Evolutionary conservation across 2,329 filamentous ascomycete genomes (phyloP).

Genomic region (Ophidiomyces ophidiicola): DNA sequence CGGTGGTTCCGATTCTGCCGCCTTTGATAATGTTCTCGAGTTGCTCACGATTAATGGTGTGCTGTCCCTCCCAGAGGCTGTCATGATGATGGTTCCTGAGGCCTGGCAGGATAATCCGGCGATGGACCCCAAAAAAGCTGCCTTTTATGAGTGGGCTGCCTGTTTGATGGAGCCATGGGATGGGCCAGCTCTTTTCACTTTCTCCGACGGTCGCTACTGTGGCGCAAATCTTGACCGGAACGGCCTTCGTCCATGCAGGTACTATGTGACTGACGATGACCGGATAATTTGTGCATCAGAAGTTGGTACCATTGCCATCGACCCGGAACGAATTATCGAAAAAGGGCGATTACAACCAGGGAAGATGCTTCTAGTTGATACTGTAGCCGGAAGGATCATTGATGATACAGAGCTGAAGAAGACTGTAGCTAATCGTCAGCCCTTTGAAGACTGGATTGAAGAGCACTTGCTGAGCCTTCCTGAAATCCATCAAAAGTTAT

Average conservation of each 20-base stretch:
- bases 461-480: constrained; percentile 73
- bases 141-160: constrained; percentile 96
- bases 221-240: constrained; percentile 95
- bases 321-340: constrained; percentile 78
- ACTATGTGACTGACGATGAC: constrained; percentile 93
- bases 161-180: constrained; percentile 99
- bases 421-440: constrained; percentile 70
- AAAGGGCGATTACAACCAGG: constrained; percentile 91
- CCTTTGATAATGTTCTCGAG: constrained; percentile 94
- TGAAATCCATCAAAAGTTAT: constrained; percentile 50
- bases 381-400: constrained; percentile 78
- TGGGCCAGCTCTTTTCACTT: constrained; percentile 90
- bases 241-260: constrained; percentile 86
- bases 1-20: constrained; percentile 89
- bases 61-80: constrained; percentile 82
- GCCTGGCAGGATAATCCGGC: constrained; percentile 88
- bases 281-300: constrained; percentile 95
- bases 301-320: constrained; percentile 83
- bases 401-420: constrained; percentile 86
- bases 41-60: constrained; percentile 91
- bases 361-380: constrained; percentile 93
- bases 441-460: constrained; percentile 82
- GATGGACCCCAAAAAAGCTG: constrained; percentile 90
- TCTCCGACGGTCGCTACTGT: constrained; percentile 91
- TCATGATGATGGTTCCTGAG: constrained; percentile 98